A percentile compares a stretch with the other conserved stretches of the same genome.
These are phyloP conservation scores for Gyromitra esculenta DNA, from an alignment of 2,329 filamentous ascomycete genomes.

Conservation along the genomic window DNA sequence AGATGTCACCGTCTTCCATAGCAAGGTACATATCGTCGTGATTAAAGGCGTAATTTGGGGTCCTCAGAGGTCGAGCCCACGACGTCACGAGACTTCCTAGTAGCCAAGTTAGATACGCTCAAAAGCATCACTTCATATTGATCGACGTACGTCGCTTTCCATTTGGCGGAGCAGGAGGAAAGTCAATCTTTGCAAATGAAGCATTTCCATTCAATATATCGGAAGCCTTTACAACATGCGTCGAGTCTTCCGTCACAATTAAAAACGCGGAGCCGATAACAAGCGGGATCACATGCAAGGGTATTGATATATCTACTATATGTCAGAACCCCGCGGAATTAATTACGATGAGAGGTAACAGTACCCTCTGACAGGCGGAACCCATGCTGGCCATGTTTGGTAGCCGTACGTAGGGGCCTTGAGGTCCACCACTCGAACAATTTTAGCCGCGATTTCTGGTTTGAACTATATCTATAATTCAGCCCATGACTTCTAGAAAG, in stretches of 20 bases:
- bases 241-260: constrained; percentile 70
- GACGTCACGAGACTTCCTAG: constrained; percentile 75
- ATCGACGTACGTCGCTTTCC: constrained; percentile 59
- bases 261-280: constrained; percentile 77
- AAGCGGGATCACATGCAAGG: constrained; percentile 76
- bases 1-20: constrained; percentile 84
- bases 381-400: constrained; percentile 65
- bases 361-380: constrained; percentile 63
- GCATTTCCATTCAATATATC: constrained; percentile 60
- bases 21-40: constrained; percentile 86
- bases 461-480: constrained; percentile 52
- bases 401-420: constrained; percentile 64
- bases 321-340: constrained; percentile 22
- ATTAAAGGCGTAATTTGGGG: constrained; percentile 69
- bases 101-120: constrained; percentile 56
- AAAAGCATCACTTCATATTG: constrained; percentile 60
- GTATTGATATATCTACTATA: constrained; percentile 66
- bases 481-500: constrained; percentile 9
- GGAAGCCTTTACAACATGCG: constrained; percentile 63
- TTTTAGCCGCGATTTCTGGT: constrained; percentile 51
- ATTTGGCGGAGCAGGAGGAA: constrained; percentile 62
- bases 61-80: constrained; percentile 81
- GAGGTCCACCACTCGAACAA: constrained; percentile 58
- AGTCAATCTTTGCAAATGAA: constrained; percentile 66
- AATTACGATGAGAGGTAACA: neutral